These are phyloP conservation scores for Chiua sp. DNA, from an alignment of 1,284 basidiomycete species.

Conservation along the genomic window DNA sequence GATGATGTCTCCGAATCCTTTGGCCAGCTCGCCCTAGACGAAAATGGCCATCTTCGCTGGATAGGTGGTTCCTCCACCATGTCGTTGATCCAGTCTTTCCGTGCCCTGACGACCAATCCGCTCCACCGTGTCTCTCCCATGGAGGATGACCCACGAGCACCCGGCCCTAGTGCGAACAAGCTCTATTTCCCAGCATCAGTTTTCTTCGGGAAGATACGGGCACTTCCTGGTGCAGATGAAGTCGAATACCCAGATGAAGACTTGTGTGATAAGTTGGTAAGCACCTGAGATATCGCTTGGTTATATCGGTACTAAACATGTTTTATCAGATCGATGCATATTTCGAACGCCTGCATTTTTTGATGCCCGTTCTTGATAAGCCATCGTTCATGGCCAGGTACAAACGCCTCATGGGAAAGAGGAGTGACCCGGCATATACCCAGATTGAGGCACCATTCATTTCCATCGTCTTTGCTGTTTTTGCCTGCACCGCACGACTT, in stretches of 20 bases:
- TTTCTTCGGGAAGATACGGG: slow-evolving; percentile 86
- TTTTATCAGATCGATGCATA: slow-evolving; percentile 76
- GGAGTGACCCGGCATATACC: slow-evolving; percentile 54
- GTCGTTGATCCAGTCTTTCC: slow-evolving; percentile 90
- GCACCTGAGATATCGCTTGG: slow-evolving; percentile 17
- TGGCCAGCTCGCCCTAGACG: slow-evolving; percentile 86
- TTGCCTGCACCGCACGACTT: slow-evolving; percentile 81
- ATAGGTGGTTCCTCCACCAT: slow-evolving; percentile 91
- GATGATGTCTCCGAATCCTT: slow-evolving; percentile 80
- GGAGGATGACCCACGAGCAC: slow-evolving; percentile 79
- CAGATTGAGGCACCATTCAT: slow-evolving; percentile 74
- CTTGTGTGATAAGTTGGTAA: slow-evolving; percentile 79
- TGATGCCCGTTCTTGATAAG: slow-evolving; percentile 86
- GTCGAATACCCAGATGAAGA: slow-evolving; percentile 86
- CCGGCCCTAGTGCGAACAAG: slow-evolving; percentile 78
- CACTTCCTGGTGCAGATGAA: slow-evolving; percentile 83
- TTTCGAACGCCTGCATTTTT: slow-evolving; percentile 83
- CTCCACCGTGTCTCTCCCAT: slow-evolving; percentile 79
- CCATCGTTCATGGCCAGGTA: slow-evolving; percentile 79
- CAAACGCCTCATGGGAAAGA: slow-evolving; percentile 73
- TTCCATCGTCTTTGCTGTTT: slow-evolving; percentile 80
- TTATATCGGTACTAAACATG: slow-evolving; percentile 25
- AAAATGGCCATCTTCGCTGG: slow-evolving; percentile 91
- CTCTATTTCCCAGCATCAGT: slow-evolving; percentile 89
- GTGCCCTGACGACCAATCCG: slow-evolving; percentile 72